Evolutionary conservation across 345 rosid species (phyloP).

Genomic region (Aegle marmelos): DNA sequence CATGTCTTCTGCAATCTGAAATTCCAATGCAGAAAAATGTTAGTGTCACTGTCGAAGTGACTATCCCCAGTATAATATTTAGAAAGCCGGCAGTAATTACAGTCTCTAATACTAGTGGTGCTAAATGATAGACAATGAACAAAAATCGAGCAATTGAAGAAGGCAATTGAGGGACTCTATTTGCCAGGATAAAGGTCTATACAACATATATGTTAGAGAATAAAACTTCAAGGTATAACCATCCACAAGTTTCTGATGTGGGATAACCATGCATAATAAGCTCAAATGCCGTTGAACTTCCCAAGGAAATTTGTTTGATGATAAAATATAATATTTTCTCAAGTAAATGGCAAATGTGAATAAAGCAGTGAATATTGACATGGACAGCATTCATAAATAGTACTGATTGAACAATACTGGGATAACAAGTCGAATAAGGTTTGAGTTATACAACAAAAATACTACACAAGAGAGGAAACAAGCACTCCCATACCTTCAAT

Average conservation of each 20-base stretch:
- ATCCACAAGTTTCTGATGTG: background rate
- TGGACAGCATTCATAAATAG: background rate
- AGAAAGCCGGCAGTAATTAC: background rate
- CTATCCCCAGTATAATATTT: background rate
- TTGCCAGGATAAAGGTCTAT: background rate
- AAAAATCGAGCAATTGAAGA: background rate
- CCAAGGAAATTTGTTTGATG: background rate
- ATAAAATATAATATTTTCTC: background rate
- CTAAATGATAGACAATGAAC: background rate
- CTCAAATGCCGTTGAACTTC: background rate
- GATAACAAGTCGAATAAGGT: background rate
- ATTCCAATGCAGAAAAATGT: slow-evolving; percentile 19
- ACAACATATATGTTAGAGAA: background rate
- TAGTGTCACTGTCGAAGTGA: background rate
- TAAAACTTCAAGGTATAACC: background rate
- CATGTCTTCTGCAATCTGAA: slow-evolving; percentile 87
- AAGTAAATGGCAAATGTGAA: background rate
- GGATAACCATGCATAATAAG: background rate
- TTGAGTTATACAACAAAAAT: background rate
- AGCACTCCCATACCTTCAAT: background rate
- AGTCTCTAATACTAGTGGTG: background rate
- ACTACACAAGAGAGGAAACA: background rate
- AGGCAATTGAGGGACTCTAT: background rate
- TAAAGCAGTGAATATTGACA: background rate
- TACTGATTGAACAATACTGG: background rate